Evolutionary conservation across 306 rosid species (phyloP), one percentile per base, ranked within the genome.

Genomic region (Cicer cuneatum): DNA sequence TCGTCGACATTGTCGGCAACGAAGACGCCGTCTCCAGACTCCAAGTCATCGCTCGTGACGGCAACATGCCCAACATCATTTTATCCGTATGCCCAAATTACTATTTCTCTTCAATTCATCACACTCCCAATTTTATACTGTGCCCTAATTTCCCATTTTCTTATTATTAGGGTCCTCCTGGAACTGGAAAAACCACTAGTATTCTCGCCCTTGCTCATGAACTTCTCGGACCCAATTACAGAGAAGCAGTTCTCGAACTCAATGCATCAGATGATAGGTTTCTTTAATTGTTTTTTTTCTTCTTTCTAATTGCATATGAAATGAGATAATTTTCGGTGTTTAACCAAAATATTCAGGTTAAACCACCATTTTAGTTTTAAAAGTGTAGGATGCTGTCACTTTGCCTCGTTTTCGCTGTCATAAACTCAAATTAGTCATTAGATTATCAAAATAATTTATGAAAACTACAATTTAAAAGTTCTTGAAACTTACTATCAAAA

Each of bases 211-310:
- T 91, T 41, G 87, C 97, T 0, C 94, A 91, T n/a, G 97, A 94
- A 75, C 97, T 94, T 18, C 82, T 91, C 39, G 97, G 98, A 10
- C 87, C 90, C 8, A 90, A 86, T 78, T 94, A 75, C 63, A 94
- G 83, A 80, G 98, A 94, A 83, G 98, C 90, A 46, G 98, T 93
- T 81, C 85, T 89, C 12, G 98, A 93, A 82, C 86, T 93, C 6
- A 93, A 93, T 72, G 98, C 98, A 10, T 93, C 98, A 11, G 97
- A 93, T 82, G 98, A 93, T 73, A 89, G 98, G 97, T 73, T 48
- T 5, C 1, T 39, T 70, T 29, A 2, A 4, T 19, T 15, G 35
- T 8, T 1, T 7, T 48, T 37, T 77, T 43, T 2, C 3, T 14
- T 16, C 1, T 6, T 7, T 2, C 18, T 18, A 16, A 16, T 18